These are phyloP conservation scores for Arthrobotrys megalospora DNA, from an alignment of 2,329 filamentous ascomycete species.

Conservation along the genomic window DNA sequence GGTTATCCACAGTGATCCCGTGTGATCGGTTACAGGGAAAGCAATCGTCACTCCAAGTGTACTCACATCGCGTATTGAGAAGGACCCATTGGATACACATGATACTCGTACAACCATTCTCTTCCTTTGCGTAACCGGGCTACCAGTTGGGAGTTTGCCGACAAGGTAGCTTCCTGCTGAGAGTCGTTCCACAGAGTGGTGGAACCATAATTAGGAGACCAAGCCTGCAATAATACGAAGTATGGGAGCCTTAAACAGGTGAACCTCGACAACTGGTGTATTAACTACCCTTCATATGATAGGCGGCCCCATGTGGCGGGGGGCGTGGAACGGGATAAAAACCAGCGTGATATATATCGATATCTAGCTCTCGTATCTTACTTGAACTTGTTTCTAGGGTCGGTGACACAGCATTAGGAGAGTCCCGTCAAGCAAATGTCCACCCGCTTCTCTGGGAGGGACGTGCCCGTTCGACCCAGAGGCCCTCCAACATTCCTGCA, in stretches of 20 bases:
- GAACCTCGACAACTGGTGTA: not conserved
- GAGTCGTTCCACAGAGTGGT: slow-evolving; percentile 41
- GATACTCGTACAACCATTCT: slow-evolving; percentile 31
- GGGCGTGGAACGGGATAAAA: slow-evolving; percentile 19
- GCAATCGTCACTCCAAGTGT: slow-evolving; percentile 14
- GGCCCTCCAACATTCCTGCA: not conserved
- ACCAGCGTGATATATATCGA: not conserved
- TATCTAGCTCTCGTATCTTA: slow-evolving; percentile 5
- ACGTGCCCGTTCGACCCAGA: not conserved
- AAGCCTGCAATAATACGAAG: slow-evolving; percentile 11
- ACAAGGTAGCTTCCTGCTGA: slow-evolving; percentile 38
- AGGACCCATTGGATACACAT: slow-evolving; percentile 45
- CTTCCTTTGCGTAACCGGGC: slow-evolving; percentile 51
- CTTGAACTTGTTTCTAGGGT: not conserved
- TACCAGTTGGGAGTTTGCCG: slow-evolving; percentile 55
- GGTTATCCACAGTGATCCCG: slow-evolving; percentile 41
- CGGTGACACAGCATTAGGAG: not conserved
- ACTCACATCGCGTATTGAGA: slow-evolving; percentile 57
- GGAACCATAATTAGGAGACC: slow-evolving; percentile 22
- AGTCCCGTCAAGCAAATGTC: slow-evolving; percentile 13
- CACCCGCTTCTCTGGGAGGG: slow-evolving; percentile 10
- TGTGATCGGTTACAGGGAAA: slow-evolving; percentile 55
- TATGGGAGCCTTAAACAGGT: slow-evolving; percentile 3
- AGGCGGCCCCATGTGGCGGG: slow-evolving; percentile 30
- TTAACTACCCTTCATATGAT: slow-evolving; percentile 23